These are phyloP conservation scores for Strigomonas culicis DNA, from an alignment of 208 protist species.

Conservation along the genomic window DNA sequence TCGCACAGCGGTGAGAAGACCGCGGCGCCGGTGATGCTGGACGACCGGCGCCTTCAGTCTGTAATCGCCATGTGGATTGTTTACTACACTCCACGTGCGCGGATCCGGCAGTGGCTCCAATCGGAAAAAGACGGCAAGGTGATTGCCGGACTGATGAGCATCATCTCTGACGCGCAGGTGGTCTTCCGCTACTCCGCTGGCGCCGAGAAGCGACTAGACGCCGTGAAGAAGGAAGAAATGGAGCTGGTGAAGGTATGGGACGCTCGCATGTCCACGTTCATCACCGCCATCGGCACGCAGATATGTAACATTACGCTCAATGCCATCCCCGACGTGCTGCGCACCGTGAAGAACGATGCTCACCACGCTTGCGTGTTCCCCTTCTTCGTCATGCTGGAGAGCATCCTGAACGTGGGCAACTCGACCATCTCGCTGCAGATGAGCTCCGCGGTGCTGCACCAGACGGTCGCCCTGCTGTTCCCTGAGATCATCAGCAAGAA, in stretches of 20 bases:
- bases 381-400: slow-evolving; percentile 86
- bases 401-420: slow-evolving; percentile 62
- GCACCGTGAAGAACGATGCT: slow-evolving; percentile 54
- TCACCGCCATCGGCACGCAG: slow-evolving; percentile 61
- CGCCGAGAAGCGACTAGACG: slow-evolving; percentile 22
- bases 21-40: slow-evolving; percentile 20
- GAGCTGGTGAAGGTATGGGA: slow-evolving; percentile 49
- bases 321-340: slow-evolving; percentile 48
- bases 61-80: slow-evolving; percentile 76
- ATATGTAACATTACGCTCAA: slow-evolving; percentile 60
- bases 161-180: slow-evolving; percentile 67
- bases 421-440: slow-evolving; percentile 83
- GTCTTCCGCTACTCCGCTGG: slow-evolving; percentile 65
- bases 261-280: slow-evolving; percentile 70
- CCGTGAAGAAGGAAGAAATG: slow-evolving; percentile 7
- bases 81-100: slow-evolving; percentile 57
- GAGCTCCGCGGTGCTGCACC: slow-evolving; percentile 58
- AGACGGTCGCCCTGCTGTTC: slow-evolving; percentile 68
- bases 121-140: slow-evolving; percentile 38
- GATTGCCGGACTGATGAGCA: slow-evolving; percentile 62
- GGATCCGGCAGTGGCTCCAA: slow-evolving; percentile 47
- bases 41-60: slow-evolving; percentile 62
- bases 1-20: slow-evolving; percentile 50
- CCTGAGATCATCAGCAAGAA: slow-evolving; percentile 79
- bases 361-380: slow-evolving; percentile 50